Percentiles rank a stretch among this genome's conserved stretches.
phyloP scores from a whole-genome alignment of 768 basidiomycete genomes.

The Lyophyllum atratum region DNA sequence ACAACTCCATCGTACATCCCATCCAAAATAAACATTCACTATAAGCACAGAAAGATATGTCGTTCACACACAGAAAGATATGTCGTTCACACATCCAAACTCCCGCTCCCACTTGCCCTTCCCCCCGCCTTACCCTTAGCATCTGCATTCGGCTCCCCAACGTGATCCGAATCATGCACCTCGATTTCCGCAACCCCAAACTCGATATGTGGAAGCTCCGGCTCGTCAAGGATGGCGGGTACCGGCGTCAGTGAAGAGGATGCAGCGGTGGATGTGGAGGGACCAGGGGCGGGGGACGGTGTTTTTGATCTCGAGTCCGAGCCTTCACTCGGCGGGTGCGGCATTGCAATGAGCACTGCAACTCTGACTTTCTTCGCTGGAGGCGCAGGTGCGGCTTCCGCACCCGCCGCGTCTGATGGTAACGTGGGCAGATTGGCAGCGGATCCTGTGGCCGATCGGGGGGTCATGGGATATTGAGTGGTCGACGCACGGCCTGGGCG shows the following conservation, averaged over 20 bases:
- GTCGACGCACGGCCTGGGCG: neutral
- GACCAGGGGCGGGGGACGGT: neutral
- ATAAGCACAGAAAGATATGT: too few species aligned
- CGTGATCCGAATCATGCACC: neutral
- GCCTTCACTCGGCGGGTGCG: conserved; percentile 15
- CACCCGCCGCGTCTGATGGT: neutral
- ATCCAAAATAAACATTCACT: neutral
- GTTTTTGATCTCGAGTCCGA: conserved; percentile 5
- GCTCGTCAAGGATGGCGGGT: conserved; percentile 12
- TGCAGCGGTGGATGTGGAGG: conserved; percentile 8
- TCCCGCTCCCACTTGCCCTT: conserved; percentile 10
- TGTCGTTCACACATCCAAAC: conserved; percentile 2
- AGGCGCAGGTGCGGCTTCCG: neutral
- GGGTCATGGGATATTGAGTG: neutral
- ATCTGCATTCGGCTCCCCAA: neutral
- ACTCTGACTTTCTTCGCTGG: conserved; percentile 22
- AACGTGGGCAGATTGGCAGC: neutral
- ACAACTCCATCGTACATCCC: neutral
- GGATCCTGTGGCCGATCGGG: neutral
- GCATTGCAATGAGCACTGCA: conserved; percentile 38
- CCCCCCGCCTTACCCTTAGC: neutral
- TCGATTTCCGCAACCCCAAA: conserved; percentile 32
- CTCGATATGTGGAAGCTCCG: conserved; percentile 31
- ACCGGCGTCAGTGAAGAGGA: neutral
- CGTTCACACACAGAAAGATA: neutral